Percentiles rank a stretch among this genome's conserved stretches.
Evolutionary conservation across 1,284 basidiomycete species (phyloP).

Genomic region (Melampsora americana): DNA sequence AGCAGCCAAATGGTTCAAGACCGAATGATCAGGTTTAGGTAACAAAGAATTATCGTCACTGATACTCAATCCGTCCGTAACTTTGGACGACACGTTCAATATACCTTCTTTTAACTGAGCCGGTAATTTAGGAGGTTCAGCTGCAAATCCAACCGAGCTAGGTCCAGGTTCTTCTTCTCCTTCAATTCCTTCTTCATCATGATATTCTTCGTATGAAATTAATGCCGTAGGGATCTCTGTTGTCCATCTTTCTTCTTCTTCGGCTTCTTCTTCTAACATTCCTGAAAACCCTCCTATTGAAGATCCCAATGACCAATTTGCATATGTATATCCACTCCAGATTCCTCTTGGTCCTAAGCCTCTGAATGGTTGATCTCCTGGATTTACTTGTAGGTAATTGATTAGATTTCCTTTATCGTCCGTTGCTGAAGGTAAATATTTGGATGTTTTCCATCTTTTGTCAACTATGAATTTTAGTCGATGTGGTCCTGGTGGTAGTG

Average conservation of each 20-base stretch:
- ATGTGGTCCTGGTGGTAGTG: constrained; percentile 83
- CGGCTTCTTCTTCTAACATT: constrained; percentile 50
- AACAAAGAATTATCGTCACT: constrained; percentile 89
- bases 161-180: constrained; percentile 35
- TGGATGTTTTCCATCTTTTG: constrained; percentile 72
- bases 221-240: constrained; percentile 70
- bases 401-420: constrained; percentile 83
- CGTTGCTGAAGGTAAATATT: constrained; percentile 80
- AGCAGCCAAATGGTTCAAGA: constrained; percentile 91
- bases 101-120: constrained; percentile 45
- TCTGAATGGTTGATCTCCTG: constrained; percentile 49
- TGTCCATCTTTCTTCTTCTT: constrained; percentile 64
- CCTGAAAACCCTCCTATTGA: constrained; percentile 1
- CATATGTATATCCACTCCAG: constrained; percentile 42
- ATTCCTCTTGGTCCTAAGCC: constrained; percentile 49
- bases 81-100: constrained; percentile 35
- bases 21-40: constrained; percentile 89
- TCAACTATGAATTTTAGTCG: constrained; percentile 96
- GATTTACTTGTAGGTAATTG: constrained; percentile 76
- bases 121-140: constrained; percentile 28
- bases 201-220: constrained; percentile 72
- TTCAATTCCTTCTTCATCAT: constrained; percentile 61
- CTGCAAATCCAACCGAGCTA: constrained; percentile 32
- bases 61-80: constrained; percentile 49
- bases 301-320: constrained; percentile 4